phyloP scores from a whole-genome alignment of 768 basidiomycete species.

The Kwoniella dejecticola region DNA sequence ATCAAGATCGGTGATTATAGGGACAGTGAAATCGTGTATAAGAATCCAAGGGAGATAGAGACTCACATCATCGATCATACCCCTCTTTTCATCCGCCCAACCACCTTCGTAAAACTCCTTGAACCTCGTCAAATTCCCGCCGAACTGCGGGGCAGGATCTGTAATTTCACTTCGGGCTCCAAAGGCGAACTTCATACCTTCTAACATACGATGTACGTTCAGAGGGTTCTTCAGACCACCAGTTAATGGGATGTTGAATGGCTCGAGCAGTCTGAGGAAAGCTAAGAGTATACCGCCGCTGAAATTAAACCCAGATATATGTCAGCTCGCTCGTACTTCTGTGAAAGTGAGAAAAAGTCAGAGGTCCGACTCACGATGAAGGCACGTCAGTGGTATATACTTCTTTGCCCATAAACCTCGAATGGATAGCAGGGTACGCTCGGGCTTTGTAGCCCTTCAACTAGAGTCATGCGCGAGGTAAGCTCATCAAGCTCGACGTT shows the following conservation, averaged over 20 bases:
- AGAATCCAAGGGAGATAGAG: too few relatives aligned
- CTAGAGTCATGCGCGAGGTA: constrained; percentile 14
- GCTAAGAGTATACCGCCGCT: constrained; percentile 86
- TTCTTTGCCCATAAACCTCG: constrained; percentile 73
- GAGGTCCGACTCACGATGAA: constrained; percentile 56
- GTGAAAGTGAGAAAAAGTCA: background rate
- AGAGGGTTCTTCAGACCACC: constrained; percentile 53
- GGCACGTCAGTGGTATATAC: constrained; percentile 86
- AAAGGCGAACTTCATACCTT: constrained; percentile 80
- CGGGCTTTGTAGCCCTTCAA: constrained; percentile 69
- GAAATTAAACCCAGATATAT: too few relatives aligned
- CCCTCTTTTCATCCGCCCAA: constrained; percentile 65
- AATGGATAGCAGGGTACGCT: constrained; percentile 71
- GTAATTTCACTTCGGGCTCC: constrained; percentile 69
- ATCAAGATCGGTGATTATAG: too few relatives aligned
- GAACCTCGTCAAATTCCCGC: constrained; percentile 64
- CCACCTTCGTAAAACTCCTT: constrained; percentile 60
- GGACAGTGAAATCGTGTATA: too few relatives aligned
- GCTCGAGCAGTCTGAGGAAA: constrained; percentile 86
- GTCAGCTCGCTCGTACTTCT: too few relatives aligned
- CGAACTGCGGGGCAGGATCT: constrained; percentile 66
- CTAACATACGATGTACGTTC: constrained; percentile 77
- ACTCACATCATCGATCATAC: constrained; percentile 79
- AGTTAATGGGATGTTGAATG: constrained; percentile 58
- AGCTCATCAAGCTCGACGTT: background rate